These are phyloP conservation scores for Xylaria acuta DNA, from an alignment of 495 filamentous ascomycete genomes.

Conservation along the genomic window DNA sequence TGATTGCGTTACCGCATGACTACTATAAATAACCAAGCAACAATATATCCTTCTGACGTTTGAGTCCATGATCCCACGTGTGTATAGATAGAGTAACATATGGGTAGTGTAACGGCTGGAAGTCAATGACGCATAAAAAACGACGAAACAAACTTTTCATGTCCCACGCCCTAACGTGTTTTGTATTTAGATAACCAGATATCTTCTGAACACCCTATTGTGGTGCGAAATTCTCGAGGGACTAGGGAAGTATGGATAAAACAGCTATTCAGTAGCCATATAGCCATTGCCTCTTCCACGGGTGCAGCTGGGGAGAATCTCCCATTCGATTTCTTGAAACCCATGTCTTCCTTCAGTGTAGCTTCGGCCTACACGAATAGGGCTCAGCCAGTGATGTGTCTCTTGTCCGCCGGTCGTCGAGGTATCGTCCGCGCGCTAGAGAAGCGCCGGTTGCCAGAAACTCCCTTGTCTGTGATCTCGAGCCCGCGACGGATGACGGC, in stretches of 20 bases:
- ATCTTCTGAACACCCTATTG: not conserved
- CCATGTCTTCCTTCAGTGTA: not conserved
- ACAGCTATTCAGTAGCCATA: not conserved
- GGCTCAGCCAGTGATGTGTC: not conserved
- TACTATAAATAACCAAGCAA: too few relatives aligned
- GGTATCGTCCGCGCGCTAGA: not conserved
- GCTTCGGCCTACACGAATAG: not conserved
- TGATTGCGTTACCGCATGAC: too few relatives aligned
- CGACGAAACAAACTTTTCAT: not conserved
- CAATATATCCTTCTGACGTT: not conserved
- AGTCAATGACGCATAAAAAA: not conserved
- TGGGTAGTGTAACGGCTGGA: not conserved
- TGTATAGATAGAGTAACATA: not conserved
- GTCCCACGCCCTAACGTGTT: not conserved
- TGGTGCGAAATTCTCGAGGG: not conserved
- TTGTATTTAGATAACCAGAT: not conserved
- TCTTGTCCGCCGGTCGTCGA: conserved; percentile 2
- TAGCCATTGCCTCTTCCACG: not conserved
- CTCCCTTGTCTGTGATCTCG: conserved; percentile 26
- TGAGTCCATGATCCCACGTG: not conserved
- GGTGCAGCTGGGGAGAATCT: not conserved
- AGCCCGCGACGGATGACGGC: conserved; percentile 44
- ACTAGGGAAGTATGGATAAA: not conserved
- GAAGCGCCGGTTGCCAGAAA: not conserved
- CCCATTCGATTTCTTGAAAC: not conserved